Percentiles rank a stretch among this genome's conserved stretches.
Conservation (phyloP, 2,329 filamentous ascomycete genomes). For the Cercospora nicotianae region DNA sequence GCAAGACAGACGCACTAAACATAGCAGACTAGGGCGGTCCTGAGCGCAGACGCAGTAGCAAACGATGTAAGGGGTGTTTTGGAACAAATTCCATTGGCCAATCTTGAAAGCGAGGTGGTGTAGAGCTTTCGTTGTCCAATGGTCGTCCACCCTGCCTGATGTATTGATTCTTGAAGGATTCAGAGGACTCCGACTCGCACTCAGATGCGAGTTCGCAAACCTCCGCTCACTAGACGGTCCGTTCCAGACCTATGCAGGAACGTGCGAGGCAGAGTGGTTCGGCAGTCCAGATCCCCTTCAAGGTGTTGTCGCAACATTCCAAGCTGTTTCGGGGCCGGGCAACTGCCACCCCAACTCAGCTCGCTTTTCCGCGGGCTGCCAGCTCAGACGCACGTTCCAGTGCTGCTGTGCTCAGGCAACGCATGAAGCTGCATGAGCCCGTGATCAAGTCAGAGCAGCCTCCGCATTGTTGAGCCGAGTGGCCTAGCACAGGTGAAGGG, state of each 20-base stretch:
- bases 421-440: not conserved
- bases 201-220: not conserved
- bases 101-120: not conserved
- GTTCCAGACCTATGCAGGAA: conserved; percentile 7
- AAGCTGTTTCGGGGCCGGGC: not conserved
- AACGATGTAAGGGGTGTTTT: conserved; percentile 1
- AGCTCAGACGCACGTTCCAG: conserved; percentile 9
- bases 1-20: not conserved
- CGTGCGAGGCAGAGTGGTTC: not conserved
- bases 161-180: not conserved
- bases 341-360: not conserved
- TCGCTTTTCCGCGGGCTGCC: not conserved
- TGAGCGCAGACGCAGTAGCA: not conserved
- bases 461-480: not conserved
- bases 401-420: conserved; percentile 12
- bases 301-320: not conserved
- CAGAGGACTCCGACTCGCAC: not conserved
- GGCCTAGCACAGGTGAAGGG: not conserved
- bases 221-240: not conserved
- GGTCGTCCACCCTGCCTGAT: not conserved
- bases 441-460: not conserved
- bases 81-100: not conserved
- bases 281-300: not conserved
- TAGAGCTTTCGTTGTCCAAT: conserved; percentile 1
- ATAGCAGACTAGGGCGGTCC: not conserved